Evolutionary conservation across 352 stramenopile genomes (phyloP).

Genomic region (Phytophthora litchii): DNA sequence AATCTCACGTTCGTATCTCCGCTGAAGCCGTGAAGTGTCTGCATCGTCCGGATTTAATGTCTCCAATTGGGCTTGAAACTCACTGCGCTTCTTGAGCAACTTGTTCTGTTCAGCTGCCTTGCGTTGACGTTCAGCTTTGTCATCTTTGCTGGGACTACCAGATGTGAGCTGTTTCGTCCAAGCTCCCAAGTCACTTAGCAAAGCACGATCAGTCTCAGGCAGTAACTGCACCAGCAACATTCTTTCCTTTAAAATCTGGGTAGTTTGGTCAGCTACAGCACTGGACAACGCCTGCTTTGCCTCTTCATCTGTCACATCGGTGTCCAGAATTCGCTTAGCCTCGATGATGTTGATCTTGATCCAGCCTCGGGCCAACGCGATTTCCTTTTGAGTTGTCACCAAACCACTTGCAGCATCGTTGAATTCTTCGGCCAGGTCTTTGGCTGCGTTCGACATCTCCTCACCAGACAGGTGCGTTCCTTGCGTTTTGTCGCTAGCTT

Average conservation of each 20-base stretch:
- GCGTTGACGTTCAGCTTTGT: slow-evolving; percentile 41
- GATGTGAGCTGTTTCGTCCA: slow-evolving; percentile 42
- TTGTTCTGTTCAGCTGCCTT: slow-evolving; percentile 60
- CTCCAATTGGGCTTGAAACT: slow-evolving; percentile 39
- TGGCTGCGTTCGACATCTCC: slow-evolving; percentile 39
- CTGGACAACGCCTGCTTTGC: slow-evolving; percentile 31
- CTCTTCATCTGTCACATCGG: slow-evolving; percentile 30
- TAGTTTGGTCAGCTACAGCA: slow-evolving; percentile 38
- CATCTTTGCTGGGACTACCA: slow-evolving; percentile 9
- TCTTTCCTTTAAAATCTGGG: slow-evolving; percentile 34
- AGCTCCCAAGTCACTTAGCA: slow-evolving; percentile 43
- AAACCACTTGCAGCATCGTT: slow-evolving; percentile 50
- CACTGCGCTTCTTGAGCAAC: slow-evolving; percentile 59
- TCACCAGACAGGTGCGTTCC: slow-evolving; percentile 16
- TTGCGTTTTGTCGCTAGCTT: slow-evolving; percentile 30
- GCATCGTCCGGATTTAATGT: slow-evolving; percentile 25
- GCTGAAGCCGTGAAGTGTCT: slow-evolving; percentile 41
- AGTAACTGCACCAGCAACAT: slow-evolving; percentile 45
- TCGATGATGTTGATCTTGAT: slow-evolving; percentile 52
- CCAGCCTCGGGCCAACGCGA: slow-evolving; percentile 51
- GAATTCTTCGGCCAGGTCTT: slow-evolving; percentile 62
- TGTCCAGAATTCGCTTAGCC: slow-evolving; percentile 44
- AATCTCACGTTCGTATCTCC: slow-evolving; percentile 64
- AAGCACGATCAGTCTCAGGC: slow-evolving; percentile 28
- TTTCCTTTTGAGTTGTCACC: slow-evolving; percentile 37